Conservation (phyloP, 805 yeast genomes). For the Kregervanrija pseudodelftensis region DNA sequence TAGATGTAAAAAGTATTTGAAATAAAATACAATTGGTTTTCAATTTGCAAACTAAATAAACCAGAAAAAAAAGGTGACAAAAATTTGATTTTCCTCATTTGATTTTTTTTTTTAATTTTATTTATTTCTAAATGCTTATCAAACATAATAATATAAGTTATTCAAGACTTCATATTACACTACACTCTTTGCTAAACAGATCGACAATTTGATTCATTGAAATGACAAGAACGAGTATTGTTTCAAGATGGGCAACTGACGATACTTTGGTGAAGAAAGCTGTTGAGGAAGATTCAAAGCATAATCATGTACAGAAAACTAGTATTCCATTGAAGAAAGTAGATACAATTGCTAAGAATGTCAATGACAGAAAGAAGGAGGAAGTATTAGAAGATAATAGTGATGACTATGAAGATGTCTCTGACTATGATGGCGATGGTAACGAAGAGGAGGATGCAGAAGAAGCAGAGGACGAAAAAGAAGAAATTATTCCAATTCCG, state of each 20-base stretch:
- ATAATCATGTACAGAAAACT: neutral
- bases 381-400: neutral
- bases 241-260: constrained; percentile 29
- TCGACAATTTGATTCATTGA: too few relatives aligned
- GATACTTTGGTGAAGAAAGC: constrained; percentile 20
- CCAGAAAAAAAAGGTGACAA: too few relatives aligned
- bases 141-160: too few relatives aligned
- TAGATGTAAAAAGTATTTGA: too few relatives aligned
- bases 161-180: too few relatives aligned
- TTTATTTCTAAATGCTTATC: too few relatives aligned
- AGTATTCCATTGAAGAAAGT: constrained; percentile 5
- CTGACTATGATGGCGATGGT: neutral
- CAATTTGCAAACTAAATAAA: too few relatives aligned
- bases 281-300: constrained; percentile 12
- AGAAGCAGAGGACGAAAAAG: neutral
- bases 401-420: constrained; percentile 2
- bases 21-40: too few relatives aligned
- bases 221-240: constrained; percentile 8
- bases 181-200: too few relatives aligned
- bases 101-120: too few relatives aligned
- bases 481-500: constrained; percentile 1
- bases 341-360: neutral
- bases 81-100: too few relatives aligned
- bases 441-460: neutral
- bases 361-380: neutral